These are phyloP conservation scores for Saksenaea oblongispora DNA, from an alignment of 371 early-diverging fungal genomes.

Conservation along the genomic window DNA sequence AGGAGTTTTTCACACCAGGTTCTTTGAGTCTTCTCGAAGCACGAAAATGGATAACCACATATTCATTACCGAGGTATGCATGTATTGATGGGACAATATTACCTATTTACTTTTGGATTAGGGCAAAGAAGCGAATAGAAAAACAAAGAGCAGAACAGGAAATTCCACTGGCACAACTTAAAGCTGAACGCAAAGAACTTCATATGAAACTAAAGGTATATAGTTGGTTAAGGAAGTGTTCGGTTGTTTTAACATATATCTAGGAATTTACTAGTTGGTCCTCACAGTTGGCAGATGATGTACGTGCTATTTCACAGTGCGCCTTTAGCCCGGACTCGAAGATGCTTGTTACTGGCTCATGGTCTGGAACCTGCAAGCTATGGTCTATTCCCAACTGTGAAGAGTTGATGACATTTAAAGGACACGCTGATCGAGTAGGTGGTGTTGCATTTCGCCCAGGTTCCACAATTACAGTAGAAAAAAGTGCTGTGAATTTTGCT, in stretches of 20 bases:
- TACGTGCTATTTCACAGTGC: slow-evolving; percentile 82
- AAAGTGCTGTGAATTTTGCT: slow-evolving; percentile 74
- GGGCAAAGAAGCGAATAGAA: slow-evolving; percentile 74
- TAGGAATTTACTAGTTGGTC: slow-evolving; percentile 72
- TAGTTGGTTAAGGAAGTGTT: neutral
- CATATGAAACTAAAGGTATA: slow-evolving; percentile 69
- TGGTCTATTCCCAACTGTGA: slow-evolving; percentile 85
- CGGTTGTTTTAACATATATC: neutral
- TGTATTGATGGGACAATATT: neutral
- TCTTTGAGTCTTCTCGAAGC: slow-evolving; percentile 68
- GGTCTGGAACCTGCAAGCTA: slow-evolving; percentile 84
- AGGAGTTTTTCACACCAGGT: slow-evolving; percentile 92
- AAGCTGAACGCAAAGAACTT: slow-evolving; percentile 78
- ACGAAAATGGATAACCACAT: slow-evolving; percentile 72
- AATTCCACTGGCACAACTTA: slow-evolving; percentile 71
- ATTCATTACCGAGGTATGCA: slow-evolving; percentile 75
- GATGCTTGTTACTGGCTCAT: slow-evolving; percentile 81
- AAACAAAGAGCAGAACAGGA: slow-evolving; percentile 69
- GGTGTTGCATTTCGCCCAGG: slow-evolving; percentile 90
- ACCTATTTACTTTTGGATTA: slow-evolving; percentile 15
- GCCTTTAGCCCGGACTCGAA: slow-evolving; percentile 82
- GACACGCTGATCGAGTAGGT: slow-evolving; percentile 88
- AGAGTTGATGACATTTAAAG: slow-evolving; percentile 57
- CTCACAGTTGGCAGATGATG: slow-evolving; percentile 86
- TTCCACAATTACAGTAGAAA: slow-evolving; percentile 65